A percentile compares a stretch with the other conserved stretches of the same genome.
phyloP scores from a whole-genome alignment of 2,329 filamentous ascomycete genomes.

The Clarireedia sp. region DNA sequence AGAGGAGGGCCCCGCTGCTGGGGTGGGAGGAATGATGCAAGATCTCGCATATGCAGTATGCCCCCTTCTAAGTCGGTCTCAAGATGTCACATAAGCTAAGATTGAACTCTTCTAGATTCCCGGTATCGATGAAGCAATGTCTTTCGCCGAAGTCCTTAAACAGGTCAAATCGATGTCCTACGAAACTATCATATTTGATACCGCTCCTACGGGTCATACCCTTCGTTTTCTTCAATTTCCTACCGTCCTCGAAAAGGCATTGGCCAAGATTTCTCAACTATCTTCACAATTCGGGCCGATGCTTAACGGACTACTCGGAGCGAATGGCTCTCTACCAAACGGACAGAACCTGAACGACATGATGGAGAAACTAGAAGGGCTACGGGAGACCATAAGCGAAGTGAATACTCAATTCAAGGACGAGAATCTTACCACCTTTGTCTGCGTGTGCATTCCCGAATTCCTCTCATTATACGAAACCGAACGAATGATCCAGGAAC shows the following conservation, averaged over 20 bases:
- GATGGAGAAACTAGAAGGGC: conserved; percentile 86
- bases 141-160: conserved; percentile 97
- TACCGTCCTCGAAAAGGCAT: conserved; percentile 92
- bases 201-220: conserved; percentile 93
- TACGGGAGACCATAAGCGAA: conserved; percentile 87
- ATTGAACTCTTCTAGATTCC: conserved; percentile 61
- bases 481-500: conserved; percentile 98
- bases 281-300: conserved; percentile 93
- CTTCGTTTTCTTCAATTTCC: conserved; percentile 98
- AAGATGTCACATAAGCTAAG: background rate
- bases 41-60: conserved; percentile 89
- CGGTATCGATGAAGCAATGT: conserved; percentile 99
- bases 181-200: conserved; percentile 99
- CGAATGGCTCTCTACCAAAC: conserved; percentile 61
- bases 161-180: conserved; percentile 98
- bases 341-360: conserved; percentile 90
- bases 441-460: conserved; percentile 97
- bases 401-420: conserved; percentile 99
- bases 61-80: conserved; percentile 15
- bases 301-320: conserved; percentile 83
- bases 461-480: conserved; percentile 97
- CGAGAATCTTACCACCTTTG: conserved; percentile 88
- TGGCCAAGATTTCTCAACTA: conserved; percentile 93
- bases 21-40: conserved; percentile 94
- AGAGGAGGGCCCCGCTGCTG: conserved; percentile 61